Base-by-base conservation (phyloP, 78 protist species). In the Dictyostelium firmibasis region DNA sequence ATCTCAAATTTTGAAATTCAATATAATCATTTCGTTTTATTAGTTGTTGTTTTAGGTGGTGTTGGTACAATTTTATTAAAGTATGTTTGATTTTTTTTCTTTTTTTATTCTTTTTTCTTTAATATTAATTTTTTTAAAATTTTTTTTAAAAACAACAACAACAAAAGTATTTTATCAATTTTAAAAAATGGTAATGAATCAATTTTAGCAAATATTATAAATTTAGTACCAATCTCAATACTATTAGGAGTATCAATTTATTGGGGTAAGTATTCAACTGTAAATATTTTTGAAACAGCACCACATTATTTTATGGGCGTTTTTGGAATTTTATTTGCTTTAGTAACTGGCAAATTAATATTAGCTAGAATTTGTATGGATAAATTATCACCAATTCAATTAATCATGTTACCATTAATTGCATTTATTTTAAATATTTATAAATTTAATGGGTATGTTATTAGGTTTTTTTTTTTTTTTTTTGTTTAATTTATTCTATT, bases 321-420 rank as follows among this genome's bases (percentile, higher is more conserved):
- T 16, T 81, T 85, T 86, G 96, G 96, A 14, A 50, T 81, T 53
- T 33, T 93, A n/a, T 35, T 57, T 35, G 83, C 96, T 23, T 93
- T 86, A 4, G 60, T 93, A 1, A 88, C 88, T 36, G 91, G 92
- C 57, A 35, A 91, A 25, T 69, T 93, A 6, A 88, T 93, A 35
- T 70, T 93, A 14, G 86, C 92, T 14, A 93, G 96, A 93, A 86
- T 93, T 31, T 93, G 96, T 38, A n/a, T 35, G 33, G 92, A 76
- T 69, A 14, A 16, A 25, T 29, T 85, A 44, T 38, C 36, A 36
- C 77, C 76, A 35, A 84, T 83, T 47, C 96, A 93, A 83, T 20
- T 33, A 4, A 62, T 93, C n/a, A 9, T 93, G 14, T 16, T 85
- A n/a, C 96, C 96, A 67, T 81, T 85, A 47, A 2, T 85, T 29